Conservation (phyloP, 106 monocot species). For the Alisma plantagoaquatica region DNA sequence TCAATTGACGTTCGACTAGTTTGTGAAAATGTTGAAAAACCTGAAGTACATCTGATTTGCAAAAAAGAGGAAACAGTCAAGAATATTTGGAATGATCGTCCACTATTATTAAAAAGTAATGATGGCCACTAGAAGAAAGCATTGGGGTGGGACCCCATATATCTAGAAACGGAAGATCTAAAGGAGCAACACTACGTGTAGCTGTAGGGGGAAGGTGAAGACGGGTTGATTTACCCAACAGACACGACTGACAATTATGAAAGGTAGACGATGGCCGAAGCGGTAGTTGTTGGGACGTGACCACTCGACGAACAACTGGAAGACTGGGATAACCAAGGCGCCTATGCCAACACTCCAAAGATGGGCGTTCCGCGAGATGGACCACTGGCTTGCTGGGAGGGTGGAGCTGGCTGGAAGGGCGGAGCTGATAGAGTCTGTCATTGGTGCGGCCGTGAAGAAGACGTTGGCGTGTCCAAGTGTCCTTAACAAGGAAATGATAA, state of each 20-base stretch:
- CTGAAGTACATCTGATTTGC: slow-evolving; percentile 1
- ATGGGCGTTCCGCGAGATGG: too few species aligned
- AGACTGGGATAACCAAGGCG: neutral
- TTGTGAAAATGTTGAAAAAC: neutral
- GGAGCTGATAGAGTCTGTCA: neutral
- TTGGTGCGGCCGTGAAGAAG: too few species aligned
- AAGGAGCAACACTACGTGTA: neutral
- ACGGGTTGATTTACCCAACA: neutral
- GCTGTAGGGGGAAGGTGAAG: neutral
- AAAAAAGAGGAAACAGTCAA: neutral
- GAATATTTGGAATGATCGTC: neutral
- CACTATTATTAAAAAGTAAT: neutral
- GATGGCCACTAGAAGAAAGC: neutral
- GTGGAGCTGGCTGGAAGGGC: neutral
- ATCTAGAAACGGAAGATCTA: neutral
- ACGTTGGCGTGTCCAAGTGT: neutral
- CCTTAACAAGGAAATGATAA: neutral
- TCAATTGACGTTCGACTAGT: neutral
- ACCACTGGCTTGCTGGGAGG: neutral
- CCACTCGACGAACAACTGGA: neutral
- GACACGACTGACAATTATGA: neutral
- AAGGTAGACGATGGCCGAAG: neutral
- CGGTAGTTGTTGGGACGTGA: neutral
- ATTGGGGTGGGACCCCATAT: slow-evolving; percentile 4
- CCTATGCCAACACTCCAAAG: too few species aligned